Base-by-base conservation (phyloP, 148 eudicot species). In the Rhododendron mucronatum region DNA sequence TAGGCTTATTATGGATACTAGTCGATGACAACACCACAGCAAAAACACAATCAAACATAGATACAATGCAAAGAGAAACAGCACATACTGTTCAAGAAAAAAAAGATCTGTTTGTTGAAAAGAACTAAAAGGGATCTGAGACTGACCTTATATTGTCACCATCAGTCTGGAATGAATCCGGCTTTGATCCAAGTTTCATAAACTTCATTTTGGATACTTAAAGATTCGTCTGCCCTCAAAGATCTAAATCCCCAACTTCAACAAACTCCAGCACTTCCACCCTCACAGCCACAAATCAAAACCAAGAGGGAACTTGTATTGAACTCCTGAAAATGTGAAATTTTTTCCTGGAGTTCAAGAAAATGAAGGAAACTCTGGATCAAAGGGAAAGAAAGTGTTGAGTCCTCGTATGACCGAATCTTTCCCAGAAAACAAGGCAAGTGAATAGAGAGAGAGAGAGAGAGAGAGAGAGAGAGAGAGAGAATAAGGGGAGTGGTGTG, bases 121-220 rank as follows among this genome's bases (percentile, higher is more conserved):
- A 13, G 76, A 30, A 47, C 26, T 0, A 0, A 88, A 48, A 65
- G 48, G 35, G 45, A 51, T 53, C 28, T 61, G 4, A 81, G 30
- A 82, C 88, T 84, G 13, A 95, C 98, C 98, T 95, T 82, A 91
- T 89, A 84, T 91, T 92, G 87, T 95, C 98, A 65, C 95, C 98
- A 83, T 95, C 93, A 69, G 91, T 91, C 93, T 93, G 95, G 86
- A 95, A 93, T 35, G 92, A 88, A 88, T 95, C 98, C 89, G 94
- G 92, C 84, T 95, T 95, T 84, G 98, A 95, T 91, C 98, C 98
- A 88, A 95, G 95, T 85, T 95, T 95, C 98, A 95, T 95, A 84
- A 93, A 95, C 94, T 95, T 95, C 98, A 95, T 95, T 84, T 91
- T 93, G 86, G 77, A 78, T 81, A 33, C 61, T 71, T 11, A 85